A percentile compares a stretch with the other conserved stretches of the same genome.
Conservation (phyloP, 2,329 filamentous ascomycete genomes). For the Thelonectria discophora region DNA sequence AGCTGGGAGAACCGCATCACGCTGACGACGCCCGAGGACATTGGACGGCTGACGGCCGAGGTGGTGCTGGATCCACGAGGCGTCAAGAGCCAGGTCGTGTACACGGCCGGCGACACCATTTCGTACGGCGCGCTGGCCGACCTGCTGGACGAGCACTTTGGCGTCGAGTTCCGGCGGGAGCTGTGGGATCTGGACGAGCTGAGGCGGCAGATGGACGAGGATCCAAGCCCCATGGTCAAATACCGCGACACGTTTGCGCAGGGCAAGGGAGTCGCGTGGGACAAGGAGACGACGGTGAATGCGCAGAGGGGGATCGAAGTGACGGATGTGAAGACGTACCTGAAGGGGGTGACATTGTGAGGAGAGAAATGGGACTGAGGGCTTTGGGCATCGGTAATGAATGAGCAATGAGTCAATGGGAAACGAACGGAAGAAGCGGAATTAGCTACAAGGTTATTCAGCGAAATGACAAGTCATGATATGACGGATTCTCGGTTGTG, state of each 20-base stretch:
- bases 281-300: slow-evolving; percentile 63
- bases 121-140: slow-evolving; percentile 64
- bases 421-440: slow-evolving; percentile 3
- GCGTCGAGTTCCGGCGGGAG: slow-evolving; percentile 55
- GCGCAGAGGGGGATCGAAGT: slow-evolving; percentile 55
- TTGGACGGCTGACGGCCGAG: slow-evolving; percentile 67
- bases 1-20: slow-evolving; percentile 70
- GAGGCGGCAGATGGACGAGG: slow-evolving; percentile 53
- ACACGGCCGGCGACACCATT: slow-evolving; percentile 69
- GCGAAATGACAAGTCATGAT: slow-evolving; percentile 6
- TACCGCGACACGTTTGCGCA: slow-evolving; percentile 70
- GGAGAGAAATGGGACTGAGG: not conserved
- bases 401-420: not conserved
- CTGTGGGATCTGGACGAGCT: slow-evolving; percentile 59
- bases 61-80: slow-evolving; percentile 56
- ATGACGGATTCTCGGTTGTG: not conserved
- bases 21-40: slow-evolving; percentile 70
- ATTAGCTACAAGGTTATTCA: not conserved
- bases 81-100: slow-evolving; percentile 58
- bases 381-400: too few species aligned
- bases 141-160: slow-evolving; percentile 56
- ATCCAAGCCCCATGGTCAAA: slow-evolving; percentile 63
- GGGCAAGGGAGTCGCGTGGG: slow-evolving; percentile 68
- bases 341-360: slow-evolving; percentile 35
- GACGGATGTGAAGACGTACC: slow-evolving; percentile 53